Evolutionary conservation across 2,329 filamentous ascomycete genomes (phyloP).

Genomic region (Trichoderma guizhouense): DNA sequence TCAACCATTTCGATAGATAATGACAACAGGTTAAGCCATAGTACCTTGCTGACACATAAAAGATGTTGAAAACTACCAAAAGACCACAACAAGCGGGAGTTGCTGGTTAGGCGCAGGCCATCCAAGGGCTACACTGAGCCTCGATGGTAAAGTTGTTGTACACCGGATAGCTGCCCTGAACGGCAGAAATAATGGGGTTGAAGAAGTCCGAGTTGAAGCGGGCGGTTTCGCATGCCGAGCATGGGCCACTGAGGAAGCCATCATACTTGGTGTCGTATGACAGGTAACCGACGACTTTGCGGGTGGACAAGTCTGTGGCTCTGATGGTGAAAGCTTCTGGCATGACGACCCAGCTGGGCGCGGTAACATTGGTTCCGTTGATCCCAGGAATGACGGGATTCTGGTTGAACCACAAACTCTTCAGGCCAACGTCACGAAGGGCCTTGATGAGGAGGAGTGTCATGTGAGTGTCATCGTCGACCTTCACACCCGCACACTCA

Average conservation of each 20-base stretch:
- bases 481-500: constrained; percentile 36
- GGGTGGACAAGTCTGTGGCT: constrained; percentile 33
- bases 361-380: constrained; percentile 29
- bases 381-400: constrained; percentile 36
- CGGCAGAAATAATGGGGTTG: constrained; percentile 36
- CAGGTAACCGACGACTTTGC: constrained; percentile 34
- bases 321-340: constrained; percentile 37
- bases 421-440: constrained; percentile 36
- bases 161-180: constrained; percentile 38
- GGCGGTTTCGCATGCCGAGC: constrained; percentile 34
- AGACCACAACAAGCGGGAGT: not conserved
- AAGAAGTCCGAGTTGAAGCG: constrained; percentile 38
- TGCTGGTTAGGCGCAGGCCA: constrained; percentile 30
- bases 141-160: constrained; percentile 38
- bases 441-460: constrained; percentile 40
- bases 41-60: constrained; percentile 16
- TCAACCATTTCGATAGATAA: constrained; percentile 16
- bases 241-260: constrained; percentile 36
- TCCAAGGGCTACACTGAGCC: constrained; percentile 39
- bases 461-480: constrained; percentile 39
- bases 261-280: constrained; percentile 39
- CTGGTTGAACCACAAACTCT: constrained; percentile 40
- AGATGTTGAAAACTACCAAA: constrained; percentile 12
- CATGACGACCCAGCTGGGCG: constrained; percentile 38
- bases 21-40: constrained; percentile 7